phyloP scores from a whole-genome alignment of 2,329 filamentous ascomycete species.

The Amphichorda felina region DNA sequence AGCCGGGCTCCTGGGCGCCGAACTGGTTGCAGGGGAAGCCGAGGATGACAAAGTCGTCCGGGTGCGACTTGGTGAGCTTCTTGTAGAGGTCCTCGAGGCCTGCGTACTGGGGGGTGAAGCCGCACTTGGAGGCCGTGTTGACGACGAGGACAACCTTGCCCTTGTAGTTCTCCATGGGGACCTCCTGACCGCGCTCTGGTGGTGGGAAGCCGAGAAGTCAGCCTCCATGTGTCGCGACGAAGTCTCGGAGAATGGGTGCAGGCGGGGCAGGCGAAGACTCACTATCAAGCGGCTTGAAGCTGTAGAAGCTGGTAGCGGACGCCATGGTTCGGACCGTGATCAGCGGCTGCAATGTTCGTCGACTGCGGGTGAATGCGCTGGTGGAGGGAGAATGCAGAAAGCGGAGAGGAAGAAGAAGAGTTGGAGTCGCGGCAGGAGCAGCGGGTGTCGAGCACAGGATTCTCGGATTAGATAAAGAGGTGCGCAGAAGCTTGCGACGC shows the following conservation, averaged over 20 bases:
- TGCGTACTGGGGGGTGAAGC: constrained; percentile 92
- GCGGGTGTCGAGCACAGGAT: background rate
- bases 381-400: background rate
- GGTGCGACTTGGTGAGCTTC: constrained; percentile 54
- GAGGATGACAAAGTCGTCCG: constrained; percentile 71
- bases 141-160: constrained; percentile 93
- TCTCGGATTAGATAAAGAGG: too few species aligned
- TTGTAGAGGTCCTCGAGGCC: constrained; percentile 89
- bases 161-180: constrained; percentile 59
- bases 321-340: constrained; percentile 16
- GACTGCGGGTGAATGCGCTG: background rate
- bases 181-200: constrained; percentile 50
- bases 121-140: constrained; percentile 98
- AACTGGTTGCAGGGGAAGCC: constrained; percentile 99
- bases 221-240: background rate
- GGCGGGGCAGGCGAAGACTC: constrained; percentile 29
- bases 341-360: too few species aligned
- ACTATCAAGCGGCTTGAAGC: constrained; percentile 79
- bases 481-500: background rate
- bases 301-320: constrained; percentile 50
- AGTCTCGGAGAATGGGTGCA: too few species aligned
- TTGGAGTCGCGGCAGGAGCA: background rate
- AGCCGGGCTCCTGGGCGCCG: constrained; percentile 76
- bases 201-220: background rate
- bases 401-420: background rate